Conservation (phyloP, 2,329 filamentous ascomycete species). For the Colletotrichum lini region DNA sequence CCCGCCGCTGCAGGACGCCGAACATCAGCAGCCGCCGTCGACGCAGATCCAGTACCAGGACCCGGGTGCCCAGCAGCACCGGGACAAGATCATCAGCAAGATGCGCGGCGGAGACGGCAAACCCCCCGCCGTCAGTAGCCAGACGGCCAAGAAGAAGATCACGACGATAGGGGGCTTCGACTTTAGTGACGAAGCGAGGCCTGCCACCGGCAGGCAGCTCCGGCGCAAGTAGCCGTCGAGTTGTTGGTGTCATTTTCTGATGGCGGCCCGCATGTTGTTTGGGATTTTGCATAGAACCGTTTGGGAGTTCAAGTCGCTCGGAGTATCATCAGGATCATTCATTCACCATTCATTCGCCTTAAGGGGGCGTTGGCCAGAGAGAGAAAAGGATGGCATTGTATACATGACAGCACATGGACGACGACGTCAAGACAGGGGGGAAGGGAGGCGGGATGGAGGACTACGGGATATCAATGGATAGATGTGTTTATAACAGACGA, state of each 20-base stretch:
- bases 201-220: constrained; percentile 21
- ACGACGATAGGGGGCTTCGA: constrained; percentile 34
- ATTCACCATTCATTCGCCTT: not conserved
- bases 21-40: constrained; percentile 53
- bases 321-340: not conserved
- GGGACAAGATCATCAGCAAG: constrained; percentile 60
- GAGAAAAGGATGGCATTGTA: constrained; percentile 20
- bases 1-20: constrained; percentile 18
- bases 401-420: constrained; percentile 21
- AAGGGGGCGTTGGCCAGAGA: not conserved
- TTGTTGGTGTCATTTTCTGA: too few species aligned
- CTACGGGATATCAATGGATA: not conserved
- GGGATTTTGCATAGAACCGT: constrained; percentile 9
- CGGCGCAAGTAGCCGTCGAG: constrained; percentile 17
- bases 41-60: constrained; percentile 71
- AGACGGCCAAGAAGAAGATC: constrained; percentile 16
- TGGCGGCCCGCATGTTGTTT: not conserved
- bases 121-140: not conserved
- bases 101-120: constrained; percentile 50
- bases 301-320: not conserved
- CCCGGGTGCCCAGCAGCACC: constrained; percentile 61
- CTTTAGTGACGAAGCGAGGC: constrained; percentile 19
- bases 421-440: constrained; percentile 21
- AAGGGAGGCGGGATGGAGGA: too few species aligned
- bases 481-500: not conserved